These are phyloP conservation scores for Chaetomiaceae sp. DNA, from an alignment of 2,329 filamentous ascomycete species.

Conservation along the genomic window DNA sequence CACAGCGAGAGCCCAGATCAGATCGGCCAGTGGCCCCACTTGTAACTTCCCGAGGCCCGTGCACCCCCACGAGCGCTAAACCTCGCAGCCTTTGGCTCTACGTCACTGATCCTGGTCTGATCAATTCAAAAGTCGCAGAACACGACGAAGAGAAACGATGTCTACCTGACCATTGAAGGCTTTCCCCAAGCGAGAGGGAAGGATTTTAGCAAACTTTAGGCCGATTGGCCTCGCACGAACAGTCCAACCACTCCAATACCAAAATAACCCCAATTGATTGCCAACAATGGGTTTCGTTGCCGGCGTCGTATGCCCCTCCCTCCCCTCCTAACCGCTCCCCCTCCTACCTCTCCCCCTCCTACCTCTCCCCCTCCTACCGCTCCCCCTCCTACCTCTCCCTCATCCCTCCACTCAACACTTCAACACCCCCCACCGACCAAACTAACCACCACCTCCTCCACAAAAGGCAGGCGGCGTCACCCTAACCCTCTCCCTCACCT, in stretches of 20 bases:
- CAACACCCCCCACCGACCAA: no score
- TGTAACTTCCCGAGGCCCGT: no score
- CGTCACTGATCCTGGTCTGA: slow-evolving; percentile 6
- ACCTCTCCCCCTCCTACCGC: no score
- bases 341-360: background rate
- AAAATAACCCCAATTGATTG: no score
- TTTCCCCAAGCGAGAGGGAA: background rate
- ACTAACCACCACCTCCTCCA: background rate
- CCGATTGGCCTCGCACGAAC: slow-evolving; percentile 11
- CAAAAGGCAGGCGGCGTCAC: slow-evolving; percentile 68
- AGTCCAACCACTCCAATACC: background rate
- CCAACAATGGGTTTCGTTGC: slow-evolving; percentile 64
- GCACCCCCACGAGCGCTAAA: no score
- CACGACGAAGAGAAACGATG: background rate
- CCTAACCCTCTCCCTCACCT: slow-evolving; percentile 67
- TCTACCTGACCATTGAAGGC: background rate
- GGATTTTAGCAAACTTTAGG: background rate
- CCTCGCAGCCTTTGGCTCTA: background rate
- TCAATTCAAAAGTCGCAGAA: background rate
- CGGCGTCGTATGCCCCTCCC: slow-evolving; percentile 58
- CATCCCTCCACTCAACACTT: no score
- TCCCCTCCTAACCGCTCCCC: background rate
- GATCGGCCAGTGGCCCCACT: no score
- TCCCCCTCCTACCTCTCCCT: background rate
- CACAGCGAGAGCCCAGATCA: background rate